A percentile compares a stretch with the other conserved stretches of the same genome.
phyloP scores from a whole-genome alignment of 768 basidiomycete genomes.

The Lyophyllum decastes region DNA sequence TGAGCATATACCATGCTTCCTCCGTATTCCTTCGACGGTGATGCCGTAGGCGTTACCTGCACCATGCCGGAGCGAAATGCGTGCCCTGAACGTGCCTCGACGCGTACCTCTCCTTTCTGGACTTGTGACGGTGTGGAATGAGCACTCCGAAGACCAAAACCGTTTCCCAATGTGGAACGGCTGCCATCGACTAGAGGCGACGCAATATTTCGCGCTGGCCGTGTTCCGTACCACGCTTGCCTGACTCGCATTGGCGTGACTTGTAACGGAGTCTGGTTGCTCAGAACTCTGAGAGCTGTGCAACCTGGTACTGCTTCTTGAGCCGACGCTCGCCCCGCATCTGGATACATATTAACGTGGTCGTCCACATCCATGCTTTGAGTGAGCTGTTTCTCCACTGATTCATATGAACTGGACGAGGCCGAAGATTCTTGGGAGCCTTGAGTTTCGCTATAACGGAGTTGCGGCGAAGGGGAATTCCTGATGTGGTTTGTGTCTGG shows the following conservation, averaged over 20 bases:
- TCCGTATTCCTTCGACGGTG: not conserved
- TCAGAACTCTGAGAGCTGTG: not conserved
- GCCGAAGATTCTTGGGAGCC: constrained; percentile 24
- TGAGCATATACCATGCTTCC: not conserved
- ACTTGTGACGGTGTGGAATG: constrained; percentile 5
- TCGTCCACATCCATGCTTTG: constrained; percentile 31
- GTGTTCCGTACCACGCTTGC: constrained; percentile 37
- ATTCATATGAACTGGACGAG: constrained; percentile 38
- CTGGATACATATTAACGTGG: not conserved
- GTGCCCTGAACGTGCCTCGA: not conserved
- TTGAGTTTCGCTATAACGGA: not conserved
- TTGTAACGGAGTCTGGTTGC: constrained; percentile 1
- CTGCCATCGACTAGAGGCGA: not conserved
- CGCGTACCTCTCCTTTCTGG: not conserved
- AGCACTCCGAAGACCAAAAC: not conserved
- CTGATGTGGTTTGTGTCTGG: not conserved
- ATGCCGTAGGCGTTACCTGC: constrained; percentile 16
- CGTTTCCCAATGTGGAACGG: not conserved
- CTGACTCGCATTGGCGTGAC: constrained; percentile 19
- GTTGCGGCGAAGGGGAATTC: constrained; percentile 2
- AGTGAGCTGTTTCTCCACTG: constrained; percentile 51
- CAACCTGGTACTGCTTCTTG: not conserved
- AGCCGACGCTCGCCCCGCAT: not conserved
- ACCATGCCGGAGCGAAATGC: constrained; percentile 29
- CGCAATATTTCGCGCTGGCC: constrained; percentile 11